Evolutionary conservation across 176 grass and related monocot species (phyloP).

Genomic region (Ampelocalamus luodianensis): DNA sequence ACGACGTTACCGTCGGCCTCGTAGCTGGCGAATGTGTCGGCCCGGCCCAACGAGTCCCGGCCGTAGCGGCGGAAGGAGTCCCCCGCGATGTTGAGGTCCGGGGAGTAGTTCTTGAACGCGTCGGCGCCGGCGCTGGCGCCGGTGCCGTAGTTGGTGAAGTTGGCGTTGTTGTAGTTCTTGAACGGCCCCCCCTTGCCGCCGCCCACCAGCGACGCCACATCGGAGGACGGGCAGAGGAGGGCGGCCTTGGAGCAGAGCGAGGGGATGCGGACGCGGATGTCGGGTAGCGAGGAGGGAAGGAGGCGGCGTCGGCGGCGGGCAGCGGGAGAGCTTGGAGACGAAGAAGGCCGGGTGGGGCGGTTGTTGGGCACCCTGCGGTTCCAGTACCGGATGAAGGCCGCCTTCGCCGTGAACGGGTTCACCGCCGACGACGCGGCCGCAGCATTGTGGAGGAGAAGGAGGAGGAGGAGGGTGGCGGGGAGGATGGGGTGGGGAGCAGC

Average conservation of each 20-base stretch:
- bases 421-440: slow-evolving; percentile 27
- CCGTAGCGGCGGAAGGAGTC: slow-evolving; percentile 78
- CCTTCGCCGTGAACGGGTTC: slow-evolving; percentile 83
- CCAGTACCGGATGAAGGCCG: slow-evolving; percentile 88
- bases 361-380: slow-evolving; percentile 87
- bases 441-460: slow-evolving; percentile 9
- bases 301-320: slow-evolving; percentile 45
- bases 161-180: slow-evolving; percentile 57
- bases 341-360: slow-evolving; percentile 77
- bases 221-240: slow-evolving; percentile 60
- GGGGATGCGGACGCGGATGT: slow-evolving; percentile 45
- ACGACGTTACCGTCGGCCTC: slow-evolving; percentile 70
- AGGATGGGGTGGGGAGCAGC: background rate
- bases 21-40: slow-evolving; percentile 62
- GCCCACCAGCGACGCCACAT: background rate
- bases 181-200: slow-evolving; percentile 29
- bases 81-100: slow-evolving; percentile 59
- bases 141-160: slow-evolving; percentile 79
- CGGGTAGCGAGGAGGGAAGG: slow-evolving; percentile 35
- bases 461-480: background rate
- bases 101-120: slow-evolving; percentile 61
- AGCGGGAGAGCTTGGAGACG: slow-evolving; percentile 77
- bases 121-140: slow-evolving; percentile 36
- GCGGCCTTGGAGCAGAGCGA: slow-evolving; percentile 61
- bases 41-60: slow-evolving; percentile 39